Conservation (phyloP, 129 eudicot species). For the Saposhnikovia divaricata region DNA sequence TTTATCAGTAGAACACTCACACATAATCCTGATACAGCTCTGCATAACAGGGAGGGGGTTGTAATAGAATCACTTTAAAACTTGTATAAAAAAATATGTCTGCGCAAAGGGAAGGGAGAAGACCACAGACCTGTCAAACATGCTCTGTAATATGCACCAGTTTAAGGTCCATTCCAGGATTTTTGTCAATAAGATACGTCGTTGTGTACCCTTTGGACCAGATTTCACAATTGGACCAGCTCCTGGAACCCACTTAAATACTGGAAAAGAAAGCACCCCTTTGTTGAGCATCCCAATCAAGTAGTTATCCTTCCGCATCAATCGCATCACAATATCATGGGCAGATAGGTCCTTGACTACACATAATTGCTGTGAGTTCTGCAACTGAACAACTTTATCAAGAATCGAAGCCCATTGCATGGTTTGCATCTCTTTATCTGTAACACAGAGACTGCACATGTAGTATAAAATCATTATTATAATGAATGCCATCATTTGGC, state of each 20-base stretch:
- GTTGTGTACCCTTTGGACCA: conserved; percentile 39
- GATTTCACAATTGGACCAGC: conserved; percentile 58
- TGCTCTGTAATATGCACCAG: conserved; percentile 91
- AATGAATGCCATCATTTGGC: not conserved
- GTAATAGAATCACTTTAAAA: not conserved
- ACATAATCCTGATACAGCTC: not conserved
- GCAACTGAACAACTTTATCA: conserved; percentile 67
- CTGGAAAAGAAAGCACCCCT: conserved; percentile 85
- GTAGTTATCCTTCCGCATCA: conserved; percentile 95
- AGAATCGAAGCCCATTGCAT: conserved; percentile 84
- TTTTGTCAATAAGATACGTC: conserved; percentile 64
- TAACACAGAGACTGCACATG: conserved; percentile 72
- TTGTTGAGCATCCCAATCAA: conserved; percentile 94
- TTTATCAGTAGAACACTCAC: not conserved
- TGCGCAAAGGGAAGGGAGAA: not conserved
- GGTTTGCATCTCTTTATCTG: conserved; percentile 81
- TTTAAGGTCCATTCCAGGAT: conserved; percentile 95
- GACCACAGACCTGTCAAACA: conserved; percentile 82
- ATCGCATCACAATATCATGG: conserved; percentile 84
- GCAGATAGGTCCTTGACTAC: conserved; percentile 86
- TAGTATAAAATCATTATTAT: not conserved
- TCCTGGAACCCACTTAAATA: conserved; percentile 84
- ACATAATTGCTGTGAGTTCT: conserved; percentile 53
- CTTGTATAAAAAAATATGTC: not conserved
- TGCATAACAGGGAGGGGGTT: not conserved